phyloP scores from a whole-genome alignment of 78 protist species.

The Planoprotostelium fungivorum region DNA sequence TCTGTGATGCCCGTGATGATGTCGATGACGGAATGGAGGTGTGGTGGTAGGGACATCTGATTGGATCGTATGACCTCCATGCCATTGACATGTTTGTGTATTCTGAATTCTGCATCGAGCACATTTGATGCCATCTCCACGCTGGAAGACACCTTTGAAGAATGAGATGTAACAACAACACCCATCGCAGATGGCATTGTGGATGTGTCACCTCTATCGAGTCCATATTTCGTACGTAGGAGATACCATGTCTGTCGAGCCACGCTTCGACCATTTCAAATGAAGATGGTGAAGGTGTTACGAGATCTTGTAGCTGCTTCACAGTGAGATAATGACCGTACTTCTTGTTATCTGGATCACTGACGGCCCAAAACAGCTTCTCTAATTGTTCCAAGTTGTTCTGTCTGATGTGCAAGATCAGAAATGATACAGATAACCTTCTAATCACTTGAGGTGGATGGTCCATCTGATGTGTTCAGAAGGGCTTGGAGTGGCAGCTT shows the following conservation, averaged over 20 bases:
- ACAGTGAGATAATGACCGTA: conserved; percentile 38
- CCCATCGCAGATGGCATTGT: not conserved
- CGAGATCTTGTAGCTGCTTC: conserved; percentile 20
- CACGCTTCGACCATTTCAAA: conserved; percentile 10
- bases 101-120: conserved; percentile 20
- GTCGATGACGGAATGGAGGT: conserved; percentile 20
- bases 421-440: no score
- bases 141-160: conserved; percentile 24
- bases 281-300: conserved; percentile 13
- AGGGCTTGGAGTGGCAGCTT: no score
- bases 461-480: no score
- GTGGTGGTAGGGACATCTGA: conserved; percentile 26
- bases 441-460: no score
- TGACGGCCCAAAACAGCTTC: conserved; percentile 45
- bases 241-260: conserved; percentile 5
- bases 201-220: not conserved
- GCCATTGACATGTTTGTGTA: not conserved
- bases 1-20: conserved; percentile 48
- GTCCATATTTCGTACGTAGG: not conserved
- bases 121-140: conserved; percentile 8
- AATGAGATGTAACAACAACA: not conserved
- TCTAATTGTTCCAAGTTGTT: conserved; percentile 28
- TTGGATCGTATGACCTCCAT: conserved; percentile 5
- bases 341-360: conserved; percentile 31
- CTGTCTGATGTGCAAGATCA: no score